Percentiles rank a stretch among this genome's conserved stretches.
phyloP scores from a whole-genome alignment of 371 early-diverging fungal species.

The Nematocida major region DNA sequence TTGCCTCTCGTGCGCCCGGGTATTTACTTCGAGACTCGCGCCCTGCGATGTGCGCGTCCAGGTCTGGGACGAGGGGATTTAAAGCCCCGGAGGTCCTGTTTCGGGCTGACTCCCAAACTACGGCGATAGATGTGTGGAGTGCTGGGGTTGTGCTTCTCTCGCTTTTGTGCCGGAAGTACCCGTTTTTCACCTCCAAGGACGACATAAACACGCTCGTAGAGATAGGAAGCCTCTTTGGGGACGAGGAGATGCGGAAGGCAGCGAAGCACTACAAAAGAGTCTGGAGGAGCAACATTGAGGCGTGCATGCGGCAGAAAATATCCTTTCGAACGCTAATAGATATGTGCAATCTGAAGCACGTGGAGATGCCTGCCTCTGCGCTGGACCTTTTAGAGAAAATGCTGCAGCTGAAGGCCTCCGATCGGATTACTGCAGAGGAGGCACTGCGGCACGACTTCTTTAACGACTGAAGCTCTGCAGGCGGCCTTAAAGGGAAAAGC shows the following conservation, averaged over 20 bases:
- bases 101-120: conserved; percentile 73
- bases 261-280: conserved; percentile 63
- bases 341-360: conserved; percentile 37
- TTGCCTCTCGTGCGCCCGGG: conserved; percentile 58
- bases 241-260: conserved; percentile 69
- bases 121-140: conserved; percentile 83
- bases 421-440: conserved; percentile 63
- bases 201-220: conserved; percentile 83
- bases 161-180: conserved; percentile 74
- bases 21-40: conserved; percentile 66
- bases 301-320: conserved; percentile 59
- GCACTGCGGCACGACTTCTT: conserved; percentile 61
- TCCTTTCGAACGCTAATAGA: conserved; percentile 61
- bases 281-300: conserved; percentile 64
- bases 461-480: no score
- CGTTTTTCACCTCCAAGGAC: conserved; percentile 79
- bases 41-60: conserved; percentile 72
- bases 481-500: no score
- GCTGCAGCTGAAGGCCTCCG: conserved; percentile 57
- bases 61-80: conserved; percentile 96
- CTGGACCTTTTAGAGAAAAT: conserved; percentile 63
- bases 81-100: conserved; percentile 90
- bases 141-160: conserved; percentile 81
- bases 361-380: conserved; percentile 40
- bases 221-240: conserved; percentile 77